These are phyloP conservation scores for Pythium plurisporium DNA, from an alignment of 352 stramenopile genomes.

Conservation along the genomic window DNA sequence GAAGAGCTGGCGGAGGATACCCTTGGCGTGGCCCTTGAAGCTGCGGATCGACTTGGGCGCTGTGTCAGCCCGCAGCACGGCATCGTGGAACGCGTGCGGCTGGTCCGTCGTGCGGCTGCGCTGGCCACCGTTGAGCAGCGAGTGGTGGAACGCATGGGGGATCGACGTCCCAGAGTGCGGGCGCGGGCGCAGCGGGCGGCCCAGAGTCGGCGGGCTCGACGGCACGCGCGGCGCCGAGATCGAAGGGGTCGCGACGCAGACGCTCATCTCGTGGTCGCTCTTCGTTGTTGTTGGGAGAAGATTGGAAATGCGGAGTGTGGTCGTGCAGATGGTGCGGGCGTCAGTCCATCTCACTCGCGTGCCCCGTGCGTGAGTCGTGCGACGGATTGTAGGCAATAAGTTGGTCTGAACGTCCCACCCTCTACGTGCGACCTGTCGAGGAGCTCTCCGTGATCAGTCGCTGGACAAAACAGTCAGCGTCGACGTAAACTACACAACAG, in stretches of 20 bases:
- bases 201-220: not conserved
- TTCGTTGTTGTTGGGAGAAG: too few species aligned
- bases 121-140: conserved; percentile 15
- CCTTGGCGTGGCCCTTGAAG: conserved; percentile 51
- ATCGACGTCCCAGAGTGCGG: conserved; percentile 13
- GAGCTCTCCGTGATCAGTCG: not conserved
- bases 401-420: too few species aligned
- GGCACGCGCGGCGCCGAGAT: not conserved
- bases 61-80: conserved; percentile 38
- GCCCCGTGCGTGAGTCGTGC: too few species aligned
- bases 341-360: too few species aligned
- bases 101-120: conserved; percentile 4
- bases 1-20: conserved; percentile 60
- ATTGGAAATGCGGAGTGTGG: too few species aligned
- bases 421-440: not conserved
- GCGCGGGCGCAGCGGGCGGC: not conserved
- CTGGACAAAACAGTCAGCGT: not conserved
- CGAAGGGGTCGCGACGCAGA: not conserved
- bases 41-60: conserved; percentile 53
- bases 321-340: too few species aligned
- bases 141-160: conserved; percentile 15
- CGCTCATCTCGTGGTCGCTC: too few species aligned
- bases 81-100: conserved; percentile 17
- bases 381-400: too few species aligned
- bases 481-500: not conserved